Base-by-base conservation (phyloP, 2,329 filamentous ascomycete species). In the Microsporum canis region DNA sequence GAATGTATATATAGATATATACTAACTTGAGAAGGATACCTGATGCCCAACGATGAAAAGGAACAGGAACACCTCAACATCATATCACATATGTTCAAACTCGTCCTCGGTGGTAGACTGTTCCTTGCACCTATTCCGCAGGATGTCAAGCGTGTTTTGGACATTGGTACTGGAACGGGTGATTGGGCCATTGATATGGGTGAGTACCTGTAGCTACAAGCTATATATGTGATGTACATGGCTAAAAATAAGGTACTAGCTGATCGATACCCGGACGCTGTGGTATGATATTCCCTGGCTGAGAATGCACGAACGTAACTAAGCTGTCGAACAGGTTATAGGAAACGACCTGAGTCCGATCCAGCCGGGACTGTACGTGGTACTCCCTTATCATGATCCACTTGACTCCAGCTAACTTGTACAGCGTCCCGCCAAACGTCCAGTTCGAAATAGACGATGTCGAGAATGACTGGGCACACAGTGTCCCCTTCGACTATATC, bases 391-490 rank as follows among this genome's bases (percentile, higher is more conserved):
- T 27, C 41, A 33, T 43, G 36, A 14, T 6, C 5, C 14, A 31
- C 6, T 3, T 27, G 3, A 29, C 6, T 3, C 66, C 69, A 59
- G 66, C 70, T 43, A 60, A 58, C 29, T 63, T 8, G 8, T 60
- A 17, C 59, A 78, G 78, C 67, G 76, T 85, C 14, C 84, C 83
- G n/a, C 78, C 80, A 5, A 86, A 86, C 66, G 76, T 82, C 12
- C 76, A 75, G 3, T 86, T 86, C 71, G 75, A 84, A 63, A 78
- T 87, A 8, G 84, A 86, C 66, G 84, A 87, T 67, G 78, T 80
- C 60, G 84, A 85, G 65, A 76, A 80, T 49, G 76, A 81, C 8
- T 87, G 84, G 84, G 69, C 77, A 33, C 82, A 80, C 55, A 70
- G 74, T 3, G 72, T 78, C 57, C 69, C 69, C n/a, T 84, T 82